Evolutionary conservation across 2,329 filamentous ascomycete genomes (phyloP), one percentile per base, ranked within the genome.

Genomic region (Pyrenochaeta sp.): DNA sequence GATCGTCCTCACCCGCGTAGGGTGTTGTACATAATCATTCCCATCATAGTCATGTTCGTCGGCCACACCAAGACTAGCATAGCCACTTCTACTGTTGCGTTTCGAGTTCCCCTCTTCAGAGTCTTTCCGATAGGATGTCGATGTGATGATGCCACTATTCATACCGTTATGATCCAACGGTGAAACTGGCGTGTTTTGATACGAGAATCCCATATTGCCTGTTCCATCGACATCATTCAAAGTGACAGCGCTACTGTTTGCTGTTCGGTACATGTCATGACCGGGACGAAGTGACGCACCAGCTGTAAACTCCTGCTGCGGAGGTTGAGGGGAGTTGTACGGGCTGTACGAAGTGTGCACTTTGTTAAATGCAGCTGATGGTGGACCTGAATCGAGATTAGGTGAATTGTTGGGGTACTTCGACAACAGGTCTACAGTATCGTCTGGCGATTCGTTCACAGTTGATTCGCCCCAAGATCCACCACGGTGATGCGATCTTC

Each of bases 381-480:
- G 34, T 20, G 35, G 27, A 22, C 27, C 22, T 14, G 31, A 37
- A 17, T 14, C 14, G n/a, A 38, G 36, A n/a, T 37, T 28, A 7
- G 38, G 38, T 22, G 35, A 20, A 15, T 29, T 40, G 24, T 38
- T 45, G 11, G 29, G 38, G 9, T 36, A 31, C 22, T 41, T 49
- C 1, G 41, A 46, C 1, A 48, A 37, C 21, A 49, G 35, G n/a
- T 31, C 41, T 8, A 23, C 35, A n/a, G 34, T 46, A 14, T 50
- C 44, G 10, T 39, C 37, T 24, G 27, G 28, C 9, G 27, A 10
- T 30, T 39, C 23, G 30, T 26, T 24, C 23, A 44, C 7, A 3
- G 44, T 43, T 8, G 48, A 43, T n/a, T 20, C 24, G 5, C 34
- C 43, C 43, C 51, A 55, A 1, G 46, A 47, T 15, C n/a, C 15